Evolutionary conservation across 306 rosid species (phyloP), one percentile per base, ranked within the genome.

Genomic region (Cicer judaicum): DNA sequence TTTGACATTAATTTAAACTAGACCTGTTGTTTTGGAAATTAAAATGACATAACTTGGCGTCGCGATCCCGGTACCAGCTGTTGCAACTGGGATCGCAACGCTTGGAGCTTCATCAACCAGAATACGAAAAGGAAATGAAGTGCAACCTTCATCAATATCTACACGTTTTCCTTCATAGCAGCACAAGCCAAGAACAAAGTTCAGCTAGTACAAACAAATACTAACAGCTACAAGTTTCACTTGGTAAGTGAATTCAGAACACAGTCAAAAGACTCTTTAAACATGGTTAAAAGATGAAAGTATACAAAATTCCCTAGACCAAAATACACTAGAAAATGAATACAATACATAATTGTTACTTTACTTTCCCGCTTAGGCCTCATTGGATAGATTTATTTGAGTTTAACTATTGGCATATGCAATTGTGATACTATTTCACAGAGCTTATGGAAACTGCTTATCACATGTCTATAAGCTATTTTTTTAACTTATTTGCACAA

Each of bases 161-260:
- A 61, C 57, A 72, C 5, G 47, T 39, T 48, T 48, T 66, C 11
- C 67, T 57, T 64, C 49, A 62, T 64, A 79, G 4, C 62, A 64
- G 60, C 57, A 55, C 7, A 21, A 47, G 40, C 8, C 76, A 11
- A 64, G 64, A 54, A 53, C 43, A 15, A 16, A 61, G 5, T 64
- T 38, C 34, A 53, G 74, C 60, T 11, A 66, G 42, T 15, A 38
- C 79, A 73, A 46, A 59, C 39, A 12, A 62, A 2, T n/a, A 7
- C 77, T 39, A 68, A 78, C 70, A 52, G 29, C 64, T 12, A 52
- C 15, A 73, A 50, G 54, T 44, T 55, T 77, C 47, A 53, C 46
- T 8, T 12, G 13, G 42, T 47, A 10, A 4, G 70, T 53, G 48
- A 57, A 47, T 65, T 55, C 41, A 75, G 18, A 47, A 71, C 47